Conservation (phyloP, 352 stramenopile genomes). For the Pythium monospermum region DNA sequence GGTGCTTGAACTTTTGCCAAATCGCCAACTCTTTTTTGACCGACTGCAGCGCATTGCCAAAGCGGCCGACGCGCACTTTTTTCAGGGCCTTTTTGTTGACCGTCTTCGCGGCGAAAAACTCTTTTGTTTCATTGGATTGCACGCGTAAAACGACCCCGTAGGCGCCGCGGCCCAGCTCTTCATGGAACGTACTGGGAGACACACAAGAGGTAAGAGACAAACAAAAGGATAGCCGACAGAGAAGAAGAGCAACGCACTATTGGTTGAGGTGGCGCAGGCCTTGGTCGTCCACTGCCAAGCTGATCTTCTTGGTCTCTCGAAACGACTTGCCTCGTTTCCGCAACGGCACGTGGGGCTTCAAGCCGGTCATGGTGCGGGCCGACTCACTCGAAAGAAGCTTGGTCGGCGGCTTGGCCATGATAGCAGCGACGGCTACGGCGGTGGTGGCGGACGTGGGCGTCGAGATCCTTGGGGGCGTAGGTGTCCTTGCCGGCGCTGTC, state of each 20-base stretch:
- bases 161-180: conserved; percentile 67
- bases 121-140: conserved; percentile 57
- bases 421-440: not conserved
- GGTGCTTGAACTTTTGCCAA: conserved; percentile 96
- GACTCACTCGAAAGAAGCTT: conserved; percentile 23
- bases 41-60: conserved; percentile 68
- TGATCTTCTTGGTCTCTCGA: conserved; percentile 53
- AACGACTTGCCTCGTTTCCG: conserved; percentile 68
- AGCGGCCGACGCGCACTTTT: conserved; percentile 55
- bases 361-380: conserved; percentile 33
- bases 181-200: conserved; percentile 55
- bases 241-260: conserved; percentile 40
- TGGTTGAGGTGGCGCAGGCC: conserved; percentile 64
- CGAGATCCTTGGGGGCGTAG: conserved; percentile 1
- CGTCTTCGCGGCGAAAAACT: conserved; percentile 69
- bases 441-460: not conserved
- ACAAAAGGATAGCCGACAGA: not conserved
- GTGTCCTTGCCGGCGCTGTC: not conserved
- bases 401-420: not conserved
- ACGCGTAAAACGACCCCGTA: conserved; percentile 72
- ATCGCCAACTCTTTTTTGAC: conserved; percentile 94
- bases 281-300: conserved; percentile 40
- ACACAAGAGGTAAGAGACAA: not conserved
- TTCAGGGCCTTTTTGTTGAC: conserved; percentile 73
- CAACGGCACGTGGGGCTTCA: conserved; percentile 54